phyloP scores from a whole-genome alignment of 441 rosid genomes.

The Erodium trifolium region DNA sequence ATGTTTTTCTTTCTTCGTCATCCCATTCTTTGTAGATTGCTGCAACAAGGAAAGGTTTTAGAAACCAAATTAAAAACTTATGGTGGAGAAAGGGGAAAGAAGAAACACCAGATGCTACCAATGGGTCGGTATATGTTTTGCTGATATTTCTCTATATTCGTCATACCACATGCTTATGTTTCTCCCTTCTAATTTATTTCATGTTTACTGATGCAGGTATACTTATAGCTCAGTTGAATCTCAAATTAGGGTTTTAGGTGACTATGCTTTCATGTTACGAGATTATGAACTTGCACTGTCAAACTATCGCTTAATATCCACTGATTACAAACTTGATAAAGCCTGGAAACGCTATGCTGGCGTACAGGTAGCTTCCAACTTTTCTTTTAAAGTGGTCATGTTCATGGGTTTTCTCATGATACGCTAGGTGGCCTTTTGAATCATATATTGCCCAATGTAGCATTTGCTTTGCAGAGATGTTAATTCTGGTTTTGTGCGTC shows the following conservation, averaged over 20 bases:
- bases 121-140: conserved; percentile 61
- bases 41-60: conserved; percentile 92
- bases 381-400: conserved; percentile 12
- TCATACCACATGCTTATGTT: conserved; percentile 6
- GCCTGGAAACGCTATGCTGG: conserved; percentile 99
- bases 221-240: conserved; percentile 91
- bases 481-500: background rate
- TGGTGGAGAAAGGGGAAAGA: conserved; percentile 99
- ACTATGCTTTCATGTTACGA: conserved; percentile 93
- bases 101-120: conserved; percentile 50
- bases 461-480: background rate
- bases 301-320: conserved; percentile 88
- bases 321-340: conserved; percentile 96
- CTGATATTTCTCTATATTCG: conserved; percentile 12
- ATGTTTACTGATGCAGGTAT: conserved; percentile 55
- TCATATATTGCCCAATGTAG: conserved; percentile 8
- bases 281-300: conserved; percentile 97
- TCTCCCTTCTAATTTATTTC: conserved; percentile 22
- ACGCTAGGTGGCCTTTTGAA: background rate
- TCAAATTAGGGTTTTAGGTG: conserved; percentile 91
- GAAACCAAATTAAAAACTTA: conserved; percentile 86
- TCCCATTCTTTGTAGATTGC: conserved; percentile 52
- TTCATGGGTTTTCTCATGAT: conserved; percentile 9
- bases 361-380: conserved; percentile 63
- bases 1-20: conserved; percentile 14